A percentile compares a stretch with the other conserved stretches of the same genome.
Evolutionary conservation across 2,329 filamentous ascomycete species (phyloP).

Genomic region (Pseudopithomyces maydicus): DNA sequence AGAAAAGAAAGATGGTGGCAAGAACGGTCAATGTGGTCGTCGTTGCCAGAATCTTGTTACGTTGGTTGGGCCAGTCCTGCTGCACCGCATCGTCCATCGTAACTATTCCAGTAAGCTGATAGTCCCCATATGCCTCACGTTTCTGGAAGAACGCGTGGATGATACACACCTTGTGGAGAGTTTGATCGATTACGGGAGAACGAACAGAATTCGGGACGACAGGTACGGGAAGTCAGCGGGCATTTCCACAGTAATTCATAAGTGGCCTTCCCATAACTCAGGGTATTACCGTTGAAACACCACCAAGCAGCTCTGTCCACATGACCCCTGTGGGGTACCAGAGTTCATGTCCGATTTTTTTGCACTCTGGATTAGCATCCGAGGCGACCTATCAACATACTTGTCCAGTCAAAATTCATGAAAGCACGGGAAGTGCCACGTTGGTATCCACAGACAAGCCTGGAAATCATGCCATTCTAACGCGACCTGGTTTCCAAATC

Average conservation of each 20-base stretch:
- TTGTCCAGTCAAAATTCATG: background rate
- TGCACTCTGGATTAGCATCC: background rate
- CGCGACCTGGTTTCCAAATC: background rate
- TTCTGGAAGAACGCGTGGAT: background rate
- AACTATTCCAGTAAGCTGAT: background rate
- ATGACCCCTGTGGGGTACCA: background rate
- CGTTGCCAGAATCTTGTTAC: constrained; percentile 26
- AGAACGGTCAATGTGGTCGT: constrained; percentile 23
- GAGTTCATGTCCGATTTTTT: background rate
- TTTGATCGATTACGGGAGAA: background rate
- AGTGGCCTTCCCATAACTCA: background rate
- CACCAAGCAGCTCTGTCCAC: background rate
- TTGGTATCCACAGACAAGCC: background rate
- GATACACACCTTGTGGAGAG: background rate
- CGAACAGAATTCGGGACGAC: background rate
- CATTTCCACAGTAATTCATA: background rate
- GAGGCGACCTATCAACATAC: background rate
- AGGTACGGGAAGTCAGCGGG: background rate
- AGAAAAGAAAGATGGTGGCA: constrained; percentile 27
- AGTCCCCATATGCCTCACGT: too few species aligned
- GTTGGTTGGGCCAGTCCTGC: constrained; percentile 30
- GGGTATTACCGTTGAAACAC: background rate
- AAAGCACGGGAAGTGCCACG: background rate
- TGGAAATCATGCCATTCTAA: background rate
- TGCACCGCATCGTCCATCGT: constrained; percentile 7